These are phyloP conservation scores for Pezicula carpinea DNA, from an alignment of 2,329 filamentous ascomycete species.

Conservation along the genomic window DNA sequence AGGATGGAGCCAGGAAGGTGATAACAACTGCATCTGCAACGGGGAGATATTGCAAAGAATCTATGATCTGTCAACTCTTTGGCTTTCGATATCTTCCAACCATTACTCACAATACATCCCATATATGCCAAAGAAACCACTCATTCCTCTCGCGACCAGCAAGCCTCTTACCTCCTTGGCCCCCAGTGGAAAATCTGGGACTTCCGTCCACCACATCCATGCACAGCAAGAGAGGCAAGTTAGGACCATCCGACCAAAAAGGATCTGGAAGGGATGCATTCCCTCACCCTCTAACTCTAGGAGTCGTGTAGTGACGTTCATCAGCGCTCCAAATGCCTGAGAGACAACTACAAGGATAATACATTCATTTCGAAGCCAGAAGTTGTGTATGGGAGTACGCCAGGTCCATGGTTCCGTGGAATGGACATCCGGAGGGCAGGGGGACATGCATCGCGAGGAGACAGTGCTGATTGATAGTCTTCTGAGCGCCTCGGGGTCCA, in stretches of 20 bases:
- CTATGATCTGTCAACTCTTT: conserved; percentile 23
- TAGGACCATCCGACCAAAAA: conserved; percentile 74
- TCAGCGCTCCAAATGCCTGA: conserved; percentile 77
- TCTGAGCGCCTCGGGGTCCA: conserved; percentile 30
- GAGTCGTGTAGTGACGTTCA: conserved; percentile 78
- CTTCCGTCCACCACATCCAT: conserved; percentile 70
- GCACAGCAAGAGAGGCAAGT: conserved; percentile 61
- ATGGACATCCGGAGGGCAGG: conserved; percentile 9
- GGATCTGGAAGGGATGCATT: conserved; percentile 79
- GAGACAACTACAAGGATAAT: conserved; percentile 68
- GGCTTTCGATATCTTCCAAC: background rate
- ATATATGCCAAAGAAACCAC: conserved; percentile 75
- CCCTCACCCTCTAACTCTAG: conserved; percentile 67
- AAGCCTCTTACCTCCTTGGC: conserved; percentile 60
- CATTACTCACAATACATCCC: conserved; percentile 40
- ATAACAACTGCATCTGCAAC: conserved; percentile 86
- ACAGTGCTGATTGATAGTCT: conserved; percentile 38
- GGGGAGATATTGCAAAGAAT: conserved; percentile 71
- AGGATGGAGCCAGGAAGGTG: conserved; percentile 76
- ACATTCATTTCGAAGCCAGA: conserved; percentile 66
- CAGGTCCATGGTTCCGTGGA: conserved; percentile 11
- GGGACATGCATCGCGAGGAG: conserved; percentile 26
- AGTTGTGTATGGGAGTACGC: conserved; percentile 17
- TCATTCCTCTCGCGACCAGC: conserved; percentile 62
- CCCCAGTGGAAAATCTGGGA: conserved; percentile 68